Evolutionary conservation across 495 filamentous ascomycete species (phyloP).

Genomic region (Letharia columbiana): DNA sequence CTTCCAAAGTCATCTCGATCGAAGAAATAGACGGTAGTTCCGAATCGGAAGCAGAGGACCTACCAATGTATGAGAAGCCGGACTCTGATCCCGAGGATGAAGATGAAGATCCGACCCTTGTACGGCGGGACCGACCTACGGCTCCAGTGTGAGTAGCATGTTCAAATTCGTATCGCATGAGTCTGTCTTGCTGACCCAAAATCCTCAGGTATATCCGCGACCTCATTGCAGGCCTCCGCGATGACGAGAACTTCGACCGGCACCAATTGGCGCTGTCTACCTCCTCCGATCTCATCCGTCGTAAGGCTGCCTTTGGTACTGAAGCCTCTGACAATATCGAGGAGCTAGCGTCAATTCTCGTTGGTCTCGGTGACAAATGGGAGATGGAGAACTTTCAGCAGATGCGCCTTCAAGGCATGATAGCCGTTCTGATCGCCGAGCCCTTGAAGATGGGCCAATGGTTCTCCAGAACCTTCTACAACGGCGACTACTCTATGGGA

Average conservation of each 20-base stretch:
- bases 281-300: slow-evolving; percentile 70
- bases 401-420: slow-evolving; percentile 70
- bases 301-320: slow-evolving; percentile 79
- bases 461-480: slow-evolving; percentile 79
- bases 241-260: slow-evolving; percentile 74
- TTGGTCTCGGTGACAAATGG: slow-evolving; percentile 74
- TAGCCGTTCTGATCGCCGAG: slow-evolving; percentile 68
- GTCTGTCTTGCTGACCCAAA: background rate
- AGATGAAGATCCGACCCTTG: slow-evolving; percentile 81
- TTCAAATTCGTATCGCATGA: background rate
- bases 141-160: slow-evolving; percentile 60
- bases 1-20: slow-evolving; percentile 50
- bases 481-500: slow-evolving; percentile 78
- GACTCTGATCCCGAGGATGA: slow-evolving; percentile 89
- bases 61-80: slow-evolving; percentile 78
- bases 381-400: slow-evolving; percentile 68
- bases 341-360: slow-evolving; percentile 65
- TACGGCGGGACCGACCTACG: slow-evolving; percentile 71
- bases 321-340: slow-evolving; percentile 78
- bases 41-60: slow-evolving; percentile 58
- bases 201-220: slow-evolving; percentile 68
- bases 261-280: slow-evolving; percentile 71
- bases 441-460: slow-evolving; percentile 71
- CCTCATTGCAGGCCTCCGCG: slow-evolving; percentile 66
- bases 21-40: slow-evolving; percentile 55